phyloP scores from a whole-genome alignment of 441 rosid species.

The Omphalea diandra region DNA sequence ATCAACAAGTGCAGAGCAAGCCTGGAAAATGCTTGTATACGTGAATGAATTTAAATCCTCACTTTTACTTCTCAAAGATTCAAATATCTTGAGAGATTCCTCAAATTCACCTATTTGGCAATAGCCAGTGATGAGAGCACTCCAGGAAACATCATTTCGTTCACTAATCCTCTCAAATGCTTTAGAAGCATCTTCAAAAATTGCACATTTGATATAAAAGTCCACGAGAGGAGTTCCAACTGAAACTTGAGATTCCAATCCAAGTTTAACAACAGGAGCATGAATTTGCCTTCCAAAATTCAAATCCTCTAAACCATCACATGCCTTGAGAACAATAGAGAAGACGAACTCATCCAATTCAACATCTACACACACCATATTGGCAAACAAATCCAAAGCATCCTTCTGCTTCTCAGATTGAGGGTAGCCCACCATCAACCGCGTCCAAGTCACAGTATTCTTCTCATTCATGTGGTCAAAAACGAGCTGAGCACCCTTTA shows the following conservation, averaged over 20 bases:
- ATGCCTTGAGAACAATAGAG: constrained; percentile 56
- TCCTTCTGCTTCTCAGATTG: constrained; percentile 36
- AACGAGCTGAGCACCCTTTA: constrained; percentile 51
- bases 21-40: constrained; percentile 62
- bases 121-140: constrained; percentile 67
- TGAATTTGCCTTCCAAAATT: constrained; percentile 61
- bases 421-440: constrained; percentile 62
- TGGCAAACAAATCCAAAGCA: constrained; percentile 43
- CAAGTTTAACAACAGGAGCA: constrained; percentile 48
- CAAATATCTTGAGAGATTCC: constrained; percentile 50
- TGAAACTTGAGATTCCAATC: constrained; percentile 50
- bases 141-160: constrained; percentile 74
- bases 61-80: constrained; percentile 43
- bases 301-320: constrained; percentile 42
- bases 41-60: constrained; percentile 57
- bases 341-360: constrained; percentile 47
- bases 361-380: constrained; percentile 49
- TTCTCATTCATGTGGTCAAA: constrained; percentile 42
- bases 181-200: constrained; percentile 36
- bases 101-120: constrained; percentile 66
- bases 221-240: constrained; percentile 61
- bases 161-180: constrained; percentile 55
- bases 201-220: constrained; percentile 65
- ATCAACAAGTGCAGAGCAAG: constrained; percentile 71
- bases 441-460: constrained; percentile 58